phyloP scores from a whole-genome alignment of 345 rosid species.

The Turritis glabra region DNA sequence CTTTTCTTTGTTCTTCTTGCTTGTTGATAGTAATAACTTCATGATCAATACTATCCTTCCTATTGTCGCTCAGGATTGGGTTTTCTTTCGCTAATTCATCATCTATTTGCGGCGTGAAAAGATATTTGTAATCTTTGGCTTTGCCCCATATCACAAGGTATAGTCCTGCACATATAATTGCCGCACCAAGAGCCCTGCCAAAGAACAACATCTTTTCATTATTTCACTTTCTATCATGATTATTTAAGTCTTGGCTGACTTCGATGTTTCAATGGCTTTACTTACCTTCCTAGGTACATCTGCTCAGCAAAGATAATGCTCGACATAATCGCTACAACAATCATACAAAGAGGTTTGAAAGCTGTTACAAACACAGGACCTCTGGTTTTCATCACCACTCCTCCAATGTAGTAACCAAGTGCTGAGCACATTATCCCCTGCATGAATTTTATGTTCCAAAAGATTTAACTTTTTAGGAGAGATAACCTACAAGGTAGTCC shows the following conservation, averaged over 20 bases:
- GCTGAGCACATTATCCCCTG: conserved; percentile 76
- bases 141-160: conserved; percentile 85
- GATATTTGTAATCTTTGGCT: conserved; percentile 50
- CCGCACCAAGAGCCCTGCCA: conserved; percentile 78
- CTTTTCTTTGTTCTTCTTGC: conserved; percentile 12
- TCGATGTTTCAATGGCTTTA: background rate
- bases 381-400: conserved; percentile 60
- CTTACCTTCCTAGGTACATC: conserved; percentile 72
- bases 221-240: background rate
- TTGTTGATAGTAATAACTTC: conserved; percentile 35
- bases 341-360: conserved; percentile 69
- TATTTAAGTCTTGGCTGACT: background rate
- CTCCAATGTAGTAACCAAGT: conserved; percentile 68
- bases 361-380: conserved; percentile 87
- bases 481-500: background rate
- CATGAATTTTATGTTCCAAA: conserved; percentile 22
- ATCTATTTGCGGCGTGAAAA: conserved; percentile 12
- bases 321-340: conserved; percentile 65
- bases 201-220: background rate
- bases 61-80: background rate
- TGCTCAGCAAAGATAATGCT: conserved; percentile 65
- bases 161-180: conserved; percentile 65
- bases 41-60: conserved; percentile 27
- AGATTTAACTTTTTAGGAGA: background rate
- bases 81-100: conserved; percentile 34